Base-by-base conservation (phyloP, 352 stramenopile species). In the Phytopythium oedochilum region DNA sequence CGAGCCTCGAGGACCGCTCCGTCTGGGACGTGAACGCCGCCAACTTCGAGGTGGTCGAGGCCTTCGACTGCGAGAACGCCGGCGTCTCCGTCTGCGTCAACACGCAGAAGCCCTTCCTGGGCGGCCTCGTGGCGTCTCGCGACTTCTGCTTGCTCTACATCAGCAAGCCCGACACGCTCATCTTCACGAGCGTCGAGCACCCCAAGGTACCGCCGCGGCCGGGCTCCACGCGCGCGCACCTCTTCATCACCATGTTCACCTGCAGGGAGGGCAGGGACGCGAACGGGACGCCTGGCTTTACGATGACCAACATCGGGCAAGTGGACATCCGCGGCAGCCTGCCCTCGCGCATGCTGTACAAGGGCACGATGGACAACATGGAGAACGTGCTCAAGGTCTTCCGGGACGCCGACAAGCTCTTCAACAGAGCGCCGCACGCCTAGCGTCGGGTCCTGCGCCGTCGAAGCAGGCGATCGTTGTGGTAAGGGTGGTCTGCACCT, bases 361-460 rank as follows among this genome's bases (percentile, higher is more conserved):
- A 68, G 50, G 77, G 74, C 39, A 79, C 68, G 38, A 68, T 80
- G 28, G 76, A 87, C 70, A 83, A 69, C 56, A 75, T 86, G 70
- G 63, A 73, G 39, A 86, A 84, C 53, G 71, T 84, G 59, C 64
- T 78, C 31, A 80, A 77, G 47, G 62, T 73, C 23, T 83, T 82
- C 55, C 61, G 66, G 22, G 59, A 78, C 14, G 71, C 70, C 10
- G 57, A 69, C 20, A 68, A 70, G 52, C 50, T 75, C 28, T 82
- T 83, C 46, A 50, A 31, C 22, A 68, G 11, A 32, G 32, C 47
- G 10, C 15, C 47, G 34, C 47, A n/a, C 32, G 47, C 47, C 12
- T 54, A 54, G n/a, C 20, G 31, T 25, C 39, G 39, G 26, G n/a
- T 28, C 26, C 10, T 25, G 18, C 31, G 23, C 26, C 45, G n/a